Percentiles rank a stretch among this genome's conserved stretches.
Conservation (phyloP, 2,329 filamentous ascomycete genomes). For the Penicillium sp. region DNA sequence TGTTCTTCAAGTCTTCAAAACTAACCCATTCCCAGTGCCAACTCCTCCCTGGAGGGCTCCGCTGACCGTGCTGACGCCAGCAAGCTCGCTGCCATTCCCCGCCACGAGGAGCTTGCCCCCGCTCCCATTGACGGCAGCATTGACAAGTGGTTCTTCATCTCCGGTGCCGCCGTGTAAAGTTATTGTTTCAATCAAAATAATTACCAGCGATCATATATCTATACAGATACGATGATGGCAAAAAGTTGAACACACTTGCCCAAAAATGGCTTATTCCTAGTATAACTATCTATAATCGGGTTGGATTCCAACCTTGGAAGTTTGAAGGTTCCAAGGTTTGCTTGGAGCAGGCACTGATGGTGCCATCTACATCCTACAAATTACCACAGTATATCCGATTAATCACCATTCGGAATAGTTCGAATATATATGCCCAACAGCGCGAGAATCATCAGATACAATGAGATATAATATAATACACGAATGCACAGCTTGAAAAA, state of each 20-base stretch:
- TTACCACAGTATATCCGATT: neutral
- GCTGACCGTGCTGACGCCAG: slow-evolving; percentile 68
- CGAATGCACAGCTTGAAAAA: slow-evolving; percentile 12
- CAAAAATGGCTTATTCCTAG: neutral
- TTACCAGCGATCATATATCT: neutral
- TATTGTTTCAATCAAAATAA: slow-evolving; percentile 20
- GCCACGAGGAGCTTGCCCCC: slow-evolving; percentile 75
- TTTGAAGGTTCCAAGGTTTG: neutral
- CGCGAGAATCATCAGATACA: slow-evolving; percentile 9
- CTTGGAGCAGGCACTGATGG: too few species aligned
- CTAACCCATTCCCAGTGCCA: slow-evolving; percentile 61
- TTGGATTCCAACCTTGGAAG: neutral
- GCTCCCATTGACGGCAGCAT: slow-evolving; percentile 94
- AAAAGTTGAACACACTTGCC: neutral
- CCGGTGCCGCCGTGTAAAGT: slow-evolving; percentile 80
- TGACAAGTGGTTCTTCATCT: slow-evolving; percentile 99
- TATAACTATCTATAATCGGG: neutral
- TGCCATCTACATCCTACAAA: neutral
- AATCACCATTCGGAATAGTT: neutral
- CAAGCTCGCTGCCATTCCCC: slow-evolving; percentile 75
- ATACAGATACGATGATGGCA: neutral
- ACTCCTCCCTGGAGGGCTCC: slow-evolving; percentile 75
- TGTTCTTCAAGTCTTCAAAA: neutral
- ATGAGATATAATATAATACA: slow-evolving; percentile 18
- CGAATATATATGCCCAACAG: slow-evolving; percentile 2